Evolutionary conservation across 1,284 basidiomycete genomes (phyloP), one percentile per base, ranked within the genome.

Genomic region (Cryptococcus sp.): DNA sequence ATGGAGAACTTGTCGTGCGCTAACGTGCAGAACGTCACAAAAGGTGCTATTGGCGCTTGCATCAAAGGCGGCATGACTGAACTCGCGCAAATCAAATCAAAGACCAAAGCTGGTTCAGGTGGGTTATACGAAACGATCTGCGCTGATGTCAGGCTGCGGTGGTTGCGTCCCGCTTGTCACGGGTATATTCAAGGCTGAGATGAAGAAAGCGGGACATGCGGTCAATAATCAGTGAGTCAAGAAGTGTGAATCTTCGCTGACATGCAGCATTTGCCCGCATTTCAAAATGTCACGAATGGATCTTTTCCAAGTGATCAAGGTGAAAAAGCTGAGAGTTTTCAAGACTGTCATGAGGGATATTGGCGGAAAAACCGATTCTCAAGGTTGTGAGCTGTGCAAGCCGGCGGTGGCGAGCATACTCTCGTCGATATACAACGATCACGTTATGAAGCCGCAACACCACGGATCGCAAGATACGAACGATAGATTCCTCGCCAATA

Each of bases 381-480:
- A 87, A 6, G 88, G 88, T 1, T 89, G 88, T 66, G 88, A 89
- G 72, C 75, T 86, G 25, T 90, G 88, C 78, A 88, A 86, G 65
- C 88, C 88, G 1, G 83, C 83, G 1, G 80, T 89, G 41, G 88
- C 82, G 16, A 85, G 81, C 62, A 87, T 90, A 58, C 78, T 90
- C 26, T 85, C 87, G 0, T 86, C 85, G 20, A 53, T 68, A 10
- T 69, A 70, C 73, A 89, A 89, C 65, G 87, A 88, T 62, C 84
- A 84, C 66, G 79, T 90, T 57, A 83, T 89, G 83, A 77, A 82
- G 22, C 83, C 85, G 0, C 79, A 75, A n/a, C 85, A 87, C 63
- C 84, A 86, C 63, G 82, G 85, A 68, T 85, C 86, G 47, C 88
- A 89, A 47, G 69, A 74, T 45, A 72, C 68, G 2, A 78, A 78